Base-by-base conservation (phyloP, 148 eudicot genomes). In the Suaeda aralocaspica region DNA sequence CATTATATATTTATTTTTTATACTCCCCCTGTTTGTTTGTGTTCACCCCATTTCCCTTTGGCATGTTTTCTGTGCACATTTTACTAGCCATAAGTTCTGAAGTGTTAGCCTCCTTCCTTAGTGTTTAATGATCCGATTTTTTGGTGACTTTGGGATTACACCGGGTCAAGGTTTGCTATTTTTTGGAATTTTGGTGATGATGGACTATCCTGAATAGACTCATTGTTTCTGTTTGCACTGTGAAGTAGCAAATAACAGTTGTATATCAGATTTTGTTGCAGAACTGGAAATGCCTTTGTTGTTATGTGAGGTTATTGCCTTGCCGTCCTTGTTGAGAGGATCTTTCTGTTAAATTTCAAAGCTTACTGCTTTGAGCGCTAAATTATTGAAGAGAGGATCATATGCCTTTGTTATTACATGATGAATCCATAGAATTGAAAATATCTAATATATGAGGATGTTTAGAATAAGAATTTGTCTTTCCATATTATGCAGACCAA, bases 401-500 rank as follows among this genome's bases (percentile, higher is more conserved):
- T 19, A 34, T 21, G 39, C 46, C 26, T 16, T 4, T 55, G 31
- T 64, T 69, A 39, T 24, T 18, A 25, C 31, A 69, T 59, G 45
- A 22, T 57, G 19, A 41, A 28, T 36, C 15, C 59, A 55, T 21
- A 6, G 58, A 16, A 30, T 22, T 16, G 8, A 24, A 14, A 41
- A 2, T 22, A 19, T 45, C 28, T 3, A 2, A 42, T 22, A 24
- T 18, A 41, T 14, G 6, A 45, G 33, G 6, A 21, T 31, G 26
- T 22, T 24, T 46, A 22, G 16, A 44, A 5, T 19, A 3, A 45
- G 46, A 30, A 29, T 44, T 34, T 65, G 44, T 31, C 25, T 67
- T 42, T 60, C 3, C 45, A 68, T 49, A 14, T 68, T 48, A 26
- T 75, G 78, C 88, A 93, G 98, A 74, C 66, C 52, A 68, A 66